Evolutionary conservation across 2,329 filamentous ascomycete genomes (phyloP).

Genomic region (Aspergillus transmontanensis): DNA sequence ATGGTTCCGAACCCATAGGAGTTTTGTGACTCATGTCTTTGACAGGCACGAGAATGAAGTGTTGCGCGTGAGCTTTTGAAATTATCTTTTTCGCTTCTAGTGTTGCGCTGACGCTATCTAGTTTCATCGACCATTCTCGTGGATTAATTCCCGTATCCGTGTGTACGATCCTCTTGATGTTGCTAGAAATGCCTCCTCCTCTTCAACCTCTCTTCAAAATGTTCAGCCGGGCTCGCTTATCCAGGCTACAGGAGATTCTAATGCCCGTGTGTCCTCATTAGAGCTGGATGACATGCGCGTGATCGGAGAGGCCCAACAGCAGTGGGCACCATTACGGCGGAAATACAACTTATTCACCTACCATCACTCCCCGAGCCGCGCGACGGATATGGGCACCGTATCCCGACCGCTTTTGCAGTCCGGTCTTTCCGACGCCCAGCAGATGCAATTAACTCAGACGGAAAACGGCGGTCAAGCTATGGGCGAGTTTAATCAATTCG

Average conservation of each 20-base stretch:
- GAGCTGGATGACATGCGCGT: conserved; percentile 62
- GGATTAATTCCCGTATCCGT: conserved; percentile 62
- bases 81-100: not conserved
- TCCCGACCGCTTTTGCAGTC: conserved; percentile 48
- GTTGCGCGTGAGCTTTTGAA: conserved; percentile 45
- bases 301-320: conserved; percentile 64
- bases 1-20: conserved; percentile 63
- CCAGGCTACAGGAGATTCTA: conserved; percentile 43
- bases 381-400: conserved; percentile 39
- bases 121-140: conserved; percentile 66
- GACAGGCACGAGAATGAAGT: conserved; percentile 63
- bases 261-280: conserved; percentile 56
- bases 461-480: conserved; percentile 26
- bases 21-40: conserved; percentile 68
- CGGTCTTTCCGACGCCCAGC: conserved; percentile 53
- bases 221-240: conserved; percentile 45
- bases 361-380: conserved; percentile 45
- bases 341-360: conserved; percentile 69
- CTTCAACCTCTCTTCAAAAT: conserved; percentile 49
- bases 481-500: conserved; percentile 61
- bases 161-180: conserved; percentile 56
- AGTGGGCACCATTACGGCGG: conserved; percentile 63
- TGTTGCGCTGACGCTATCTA: conserved; percentile 25
- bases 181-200: conserved; percentile 34
- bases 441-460: conserved; percentile 42